Percentiles rank a stretch among this genome's conserved stretches.
These are phyloP conservation scores for Uncinocarpus reesii DNA, from an alignment of 2,329 filamentous ascomycete species.

Conservation along the genomic window DNA sequence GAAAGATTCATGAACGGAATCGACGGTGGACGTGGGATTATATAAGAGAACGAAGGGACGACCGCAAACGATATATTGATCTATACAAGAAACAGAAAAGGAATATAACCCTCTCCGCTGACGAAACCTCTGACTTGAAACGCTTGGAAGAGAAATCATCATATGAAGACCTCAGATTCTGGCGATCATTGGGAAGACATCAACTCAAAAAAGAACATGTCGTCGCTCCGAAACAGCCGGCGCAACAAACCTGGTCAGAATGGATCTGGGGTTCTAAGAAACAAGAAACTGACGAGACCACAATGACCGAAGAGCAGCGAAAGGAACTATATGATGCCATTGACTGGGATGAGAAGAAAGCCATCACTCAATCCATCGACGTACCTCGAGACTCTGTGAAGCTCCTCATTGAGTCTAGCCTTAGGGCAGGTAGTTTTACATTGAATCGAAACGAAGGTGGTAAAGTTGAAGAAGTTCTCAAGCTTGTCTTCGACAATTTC, in stretches of 20 bases:
- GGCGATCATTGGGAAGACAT: slow-evolving; percentile 86
- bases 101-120: slow-evolving; percentile 54
- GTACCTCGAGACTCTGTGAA: slow-evolving; percentile 85
- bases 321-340: slow-evolving; percentile 96
- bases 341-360: slow-evolving; percentile 95
- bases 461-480: slow-evolving; percentile 69
- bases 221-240: slow-evolving; percentile 54
- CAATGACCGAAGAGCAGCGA: slow-evolving; percentile 90
- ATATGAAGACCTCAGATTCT: slow-evolving; percentile 95
- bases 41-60: slow-evolving; percentile 83
- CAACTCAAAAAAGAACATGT: slow-evolving; percentile 93
- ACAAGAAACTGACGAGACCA: slow-evolving; percentile 60
- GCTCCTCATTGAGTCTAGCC: slow-evolving; percentile 78
- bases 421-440: slow-evolving; percentile 95
- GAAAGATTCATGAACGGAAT: slow-evolving; percentile 92
- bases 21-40: slow-evolving; percentile 92
- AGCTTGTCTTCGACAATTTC: slow-evolving; percentile 89
- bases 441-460: slow-evolving; percentile 74
- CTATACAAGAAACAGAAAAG: slow-evolving; percentile 91
- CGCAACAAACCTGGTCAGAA: slow-evolving; percentile 75
- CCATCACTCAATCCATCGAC: slow-evolving; percentile 76
- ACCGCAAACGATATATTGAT: slow-evolving; percentile 78
- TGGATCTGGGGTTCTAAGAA: slow-evolving; percentile 85
- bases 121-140: slow-evolving; percentile 63
- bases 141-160: slow-evolving; percentile 74